phyloP scores from a whole-genome alignment of 1,284 basidiomycete genomes.

The Tausonia pullulans region DNA sequence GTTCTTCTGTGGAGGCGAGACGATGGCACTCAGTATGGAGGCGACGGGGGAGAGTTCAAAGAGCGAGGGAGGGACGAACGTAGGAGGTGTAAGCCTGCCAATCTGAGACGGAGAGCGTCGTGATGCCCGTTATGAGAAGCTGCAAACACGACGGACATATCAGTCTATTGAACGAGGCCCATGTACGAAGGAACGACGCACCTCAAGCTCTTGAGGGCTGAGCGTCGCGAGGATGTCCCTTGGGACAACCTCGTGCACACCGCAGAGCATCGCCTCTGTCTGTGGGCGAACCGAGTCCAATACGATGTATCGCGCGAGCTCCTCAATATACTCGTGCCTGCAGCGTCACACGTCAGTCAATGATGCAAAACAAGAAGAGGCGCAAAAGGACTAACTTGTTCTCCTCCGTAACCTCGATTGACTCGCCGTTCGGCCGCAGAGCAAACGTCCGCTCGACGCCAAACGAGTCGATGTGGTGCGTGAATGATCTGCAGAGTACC shows the following conservation, averaged over 20 bases:
- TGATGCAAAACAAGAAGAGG: too few relatives aligned
- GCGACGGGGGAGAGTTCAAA: not conserved
- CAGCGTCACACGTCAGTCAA: too few relatives aligned
- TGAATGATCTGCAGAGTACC: slow-evolving; percentile 4
- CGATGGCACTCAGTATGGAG: not conserved
- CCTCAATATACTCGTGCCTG: not conserved
- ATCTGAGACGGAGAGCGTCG: slow-evolving; percentile 1
- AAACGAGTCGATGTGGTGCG: slow-evolving; percentile 1
- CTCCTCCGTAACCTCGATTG: slow-evolving; percentile 9
- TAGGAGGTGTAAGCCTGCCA: slow-evolving; percentile 6
- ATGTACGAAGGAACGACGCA: not conserved
- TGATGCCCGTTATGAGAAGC: slow-evolving; percentile 10
- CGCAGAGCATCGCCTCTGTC: slow-evolving; percentile 13
- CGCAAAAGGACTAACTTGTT: not conserved
- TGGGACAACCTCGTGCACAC: slow-evolving; percentile 5
- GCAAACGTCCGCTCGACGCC: not conserved
- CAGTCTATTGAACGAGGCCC: not conserved
- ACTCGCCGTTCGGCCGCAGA: not conserved
- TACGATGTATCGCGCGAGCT: slow-evolving; percentile 4
- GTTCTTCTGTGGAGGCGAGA: not conserved
- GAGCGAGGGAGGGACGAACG: not conserved
- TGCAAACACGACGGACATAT: not conserved
- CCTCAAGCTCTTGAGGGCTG: slow-evolving; percentile 5
- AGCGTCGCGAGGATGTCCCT: not conserved
- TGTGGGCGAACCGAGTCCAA: slow-evolving; percentile 5